Evolutionary conservation across 495 filamentous ascomycete species (phyloP).

Genomic region (Podospora australis): DNA sequence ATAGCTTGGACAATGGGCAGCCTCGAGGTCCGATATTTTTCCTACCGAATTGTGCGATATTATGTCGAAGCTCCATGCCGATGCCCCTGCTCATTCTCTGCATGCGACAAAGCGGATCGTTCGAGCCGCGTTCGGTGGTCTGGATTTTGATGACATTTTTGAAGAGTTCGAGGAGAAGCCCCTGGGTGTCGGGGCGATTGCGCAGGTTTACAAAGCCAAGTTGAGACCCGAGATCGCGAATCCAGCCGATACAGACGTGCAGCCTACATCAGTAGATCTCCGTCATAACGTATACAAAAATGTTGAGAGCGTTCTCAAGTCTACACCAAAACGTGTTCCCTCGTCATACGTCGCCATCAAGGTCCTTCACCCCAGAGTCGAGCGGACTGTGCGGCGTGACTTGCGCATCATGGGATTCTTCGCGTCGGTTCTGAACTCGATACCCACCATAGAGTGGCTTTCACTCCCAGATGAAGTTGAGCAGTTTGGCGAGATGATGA

Average conservation of each 20-base stretch:
- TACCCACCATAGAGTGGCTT: conserved; percentile 96
- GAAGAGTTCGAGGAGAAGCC: conserved; percentile 92
- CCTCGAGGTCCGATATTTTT: conserved; percentile 94
- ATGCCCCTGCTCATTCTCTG: conserved; percentile 87
- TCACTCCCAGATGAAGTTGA: conserved; percentile 90
- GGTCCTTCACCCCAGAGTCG: conserved; percentile 87
- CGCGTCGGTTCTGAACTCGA: conserved; percentile 71
- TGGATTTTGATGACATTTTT: conserved; percentile 84
- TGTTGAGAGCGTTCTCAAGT: conserved; percentile 81
- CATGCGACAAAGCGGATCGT: conserved; percentile 73
- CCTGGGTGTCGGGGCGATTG: conserved; percentile 91
- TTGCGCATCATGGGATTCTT: conserved; percentile 93
- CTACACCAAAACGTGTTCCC: conserved; percentile 73
- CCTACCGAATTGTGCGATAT: conserved; percentile 84
- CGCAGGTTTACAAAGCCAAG: conserved; percentile 95
- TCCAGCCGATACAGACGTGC: conserved; percentile 51
- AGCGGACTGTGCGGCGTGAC: conserved; percentile 81
- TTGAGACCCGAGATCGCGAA: conserved; percentile 71
- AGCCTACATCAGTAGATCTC: conserved; percentile 48
- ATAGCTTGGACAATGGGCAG: conserved; percentile 98
- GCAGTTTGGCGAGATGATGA: conserved; percentile 99
- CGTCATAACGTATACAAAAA: conserved; percentile 66
- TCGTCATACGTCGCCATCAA: conserved; percentile 95
- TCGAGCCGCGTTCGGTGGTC: conserved; percentile 69
- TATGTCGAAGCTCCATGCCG: conserved; percentile 93